Conservation (phyloP, 257 asterid species). For the Nicotiana noctiflora region DNA sequence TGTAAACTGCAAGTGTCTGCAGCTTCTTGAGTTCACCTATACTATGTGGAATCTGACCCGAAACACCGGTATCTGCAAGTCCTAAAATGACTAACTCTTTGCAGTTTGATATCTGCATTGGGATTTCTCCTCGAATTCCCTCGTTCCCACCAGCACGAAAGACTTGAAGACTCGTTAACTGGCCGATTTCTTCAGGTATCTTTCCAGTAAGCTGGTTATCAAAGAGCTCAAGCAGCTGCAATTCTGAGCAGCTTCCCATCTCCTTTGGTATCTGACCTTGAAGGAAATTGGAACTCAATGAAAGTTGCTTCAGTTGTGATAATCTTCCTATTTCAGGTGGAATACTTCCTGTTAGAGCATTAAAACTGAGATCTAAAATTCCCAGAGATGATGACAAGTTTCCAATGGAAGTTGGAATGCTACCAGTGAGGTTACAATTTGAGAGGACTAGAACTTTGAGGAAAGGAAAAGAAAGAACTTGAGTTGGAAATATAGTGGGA, state of each 20-base stretch:
- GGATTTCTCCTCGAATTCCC: conserved; percentile 53
- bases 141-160: conserved; percentile 60
- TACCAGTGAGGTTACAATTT: conserved; percentile 46
- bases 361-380: conserved; percentile 55
- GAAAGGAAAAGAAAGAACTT: conserved; percentile 38
- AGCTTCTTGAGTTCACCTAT: conserved; percentile 53
- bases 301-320: conserved; percentile 32
- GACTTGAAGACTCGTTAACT: conserved; percentile 33
- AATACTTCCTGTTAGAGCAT: conserved; percentile 44
- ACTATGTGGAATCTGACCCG: conserved; percentile 49
- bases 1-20: conserved; percentile 50
- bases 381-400: conserved; percentile 45
- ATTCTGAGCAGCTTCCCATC: conserved; percentile 45
- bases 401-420: conserved; percentile 41
- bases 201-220: conserved; percentile 49
- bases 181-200: conserved; percentile 44
- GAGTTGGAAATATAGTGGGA: conserved; percentile 45
- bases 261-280: conserved; percentile 48
- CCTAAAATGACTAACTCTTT: conserved; percentile 40
- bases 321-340: conserved; percentile 50
- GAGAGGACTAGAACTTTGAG: conserved; percentile 41
- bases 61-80: conserved; percentile 54
- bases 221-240: conserved; percentile 47
- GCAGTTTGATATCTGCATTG: conserved; percentile 53
- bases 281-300: conserved; percentile 42